These are phyloP conservation scores for Sporobolomyces roseus DNA, from an alignment of 768 basidiomycete species.

Conservation along the genomic window DNA sequence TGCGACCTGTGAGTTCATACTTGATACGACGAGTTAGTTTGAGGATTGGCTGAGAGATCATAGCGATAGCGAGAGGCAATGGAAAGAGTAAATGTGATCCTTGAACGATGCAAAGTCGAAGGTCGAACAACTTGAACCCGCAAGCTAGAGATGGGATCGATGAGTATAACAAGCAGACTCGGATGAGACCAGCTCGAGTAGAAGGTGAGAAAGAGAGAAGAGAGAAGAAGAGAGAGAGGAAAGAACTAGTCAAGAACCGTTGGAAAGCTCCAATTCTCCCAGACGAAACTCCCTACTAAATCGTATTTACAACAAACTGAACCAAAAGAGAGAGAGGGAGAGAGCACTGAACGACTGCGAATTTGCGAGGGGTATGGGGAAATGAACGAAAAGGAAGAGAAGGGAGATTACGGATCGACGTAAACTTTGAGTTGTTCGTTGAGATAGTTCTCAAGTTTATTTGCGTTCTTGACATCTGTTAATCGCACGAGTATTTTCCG, in stretches of 20 bases:
- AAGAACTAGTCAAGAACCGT: not conserved
- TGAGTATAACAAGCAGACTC: no score
- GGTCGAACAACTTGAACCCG: no score
- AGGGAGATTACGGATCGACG: not conserved
- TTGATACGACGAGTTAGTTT: slow-evolving; percentile 2
- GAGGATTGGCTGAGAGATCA: not conserved
- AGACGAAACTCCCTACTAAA: no score
- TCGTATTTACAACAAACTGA: no score
- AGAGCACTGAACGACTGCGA: not conserved
- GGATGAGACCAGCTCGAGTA: not conserved
- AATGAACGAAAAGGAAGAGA: not conserved
- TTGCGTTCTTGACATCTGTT: slow-evolving; percentile 78
- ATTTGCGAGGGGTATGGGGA: not conserved
- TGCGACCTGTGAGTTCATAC: slow-evolving; percentile 43
- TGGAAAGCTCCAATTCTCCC: no score
- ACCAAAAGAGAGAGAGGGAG: not conserved
- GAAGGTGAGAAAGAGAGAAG: not conserved
- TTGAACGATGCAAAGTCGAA: no score
- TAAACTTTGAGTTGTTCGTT: slow-evolving; percentile 49
- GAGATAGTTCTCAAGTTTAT: slow-evolving; percentile 73
- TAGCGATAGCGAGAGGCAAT: no score
- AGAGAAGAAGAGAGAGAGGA: not conserved
- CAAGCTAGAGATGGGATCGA: no score
- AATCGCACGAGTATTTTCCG: not conserved
- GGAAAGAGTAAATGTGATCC: no score